These are phyloP conservation scores for Agrocybe chaxingu DNA, from an alignment of 768 basidiomycete species.

Conservation along the genomic window DNA sequence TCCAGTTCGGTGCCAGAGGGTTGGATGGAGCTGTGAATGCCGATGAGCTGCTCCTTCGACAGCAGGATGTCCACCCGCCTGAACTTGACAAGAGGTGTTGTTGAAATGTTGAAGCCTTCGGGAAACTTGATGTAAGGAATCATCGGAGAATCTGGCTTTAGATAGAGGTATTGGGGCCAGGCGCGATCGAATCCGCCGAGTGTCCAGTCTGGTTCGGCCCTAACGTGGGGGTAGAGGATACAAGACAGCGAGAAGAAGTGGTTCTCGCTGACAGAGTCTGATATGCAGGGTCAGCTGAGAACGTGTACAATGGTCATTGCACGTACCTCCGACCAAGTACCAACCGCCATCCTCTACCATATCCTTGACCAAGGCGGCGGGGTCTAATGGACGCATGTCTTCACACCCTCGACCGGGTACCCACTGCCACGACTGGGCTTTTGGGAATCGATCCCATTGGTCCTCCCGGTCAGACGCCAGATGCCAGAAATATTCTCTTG, in stretches of 20 bases:
- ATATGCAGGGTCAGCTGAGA: background rate
- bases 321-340: slow-evolving; percentile 59
- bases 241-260: slow-evolving; percentile 76
- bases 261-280: slow-evolving; percentile 68
- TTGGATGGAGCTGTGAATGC: slow-evolving; percentile 38
- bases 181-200: slow-evolving; percentile 56
- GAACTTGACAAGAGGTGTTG: slow-evolving; percentile 64
- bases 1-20: slow-evolving; percentile 16
- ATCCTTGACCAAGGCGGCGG: slow-evolving; percentile 45
- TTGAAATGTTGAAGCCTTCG: slow-evolving; percentile 46
- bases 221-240: slow-evolving; percentile 61
- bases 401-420: slow-evolving; percentile 42
- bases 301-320: background rate
- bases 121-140: slow-evolving; percentile 43
- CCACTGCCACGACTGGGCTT: slow-evolving; percentile 53
- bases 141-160: slow-evolving; percentile 53
- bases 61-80: slow-evolving; percentile 61
- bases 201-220: slow-evolving; percentile 60
- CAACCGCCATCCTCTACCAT: slow-evolving; percentile 70
- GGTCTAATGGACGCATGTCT: slow-evolving; percentile 34
- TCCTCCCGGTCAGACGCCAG: slow-evolving; percentile 48
- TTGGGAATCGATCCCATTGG: slow-evolving; percentile 51
- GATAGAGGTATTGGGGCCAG: slow-evolving; percentile 64
- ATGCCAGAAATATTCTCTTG: slow-evolving; percentile 64
- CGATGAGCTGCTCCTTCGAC: slow-evolving; percentile 42